Percentiles rank a stretch among this genome's conserved stretches.
Conservation (phyloP, 73 alveolate species). For the Paramecium biaurelia region DNA sequence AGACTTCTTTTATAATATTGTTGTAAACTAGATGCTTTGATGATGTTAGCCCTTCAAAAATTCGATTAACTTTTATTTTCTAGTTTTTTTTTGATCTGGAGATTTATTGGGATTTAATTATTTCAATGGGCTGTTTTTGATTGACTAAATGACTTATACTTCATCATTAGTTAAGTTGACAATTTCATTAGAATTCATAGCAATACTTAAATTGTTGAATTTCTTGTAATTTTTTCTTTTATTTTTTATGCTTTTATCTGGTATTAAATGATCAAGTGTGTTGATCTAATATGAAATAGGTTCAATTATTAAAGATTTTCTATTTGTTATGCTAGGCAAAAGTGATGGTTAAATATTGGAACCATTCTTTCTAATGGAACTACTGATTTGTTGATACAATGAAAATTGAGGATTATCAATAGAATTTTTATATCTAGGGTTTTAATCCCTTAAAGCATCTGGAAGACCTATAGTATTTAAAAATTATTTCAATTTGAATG, state of each 20-base stretch:
- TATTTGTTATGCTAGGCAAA: neutral
- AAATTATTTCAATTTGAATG: neutral
- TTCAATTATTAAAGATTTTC: neutral
- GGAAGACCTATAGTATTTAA: neutral
- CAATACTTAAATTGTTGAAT: neutral
- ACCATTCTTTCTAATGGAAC: neutral
- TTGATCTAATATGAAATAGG: neutral
- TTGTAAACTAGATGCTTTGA: neutral
- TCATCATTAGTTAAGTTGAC: neutral
- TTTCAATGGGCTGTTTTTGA: neutral
- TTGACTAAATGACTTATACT: neutral
- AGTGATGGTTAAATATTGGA: neutral
- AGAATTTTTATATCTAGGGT: neutral
- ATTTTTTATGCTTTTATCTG: neutral
- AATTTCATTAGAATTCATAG: neutral
- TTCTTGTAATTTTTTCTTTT: neutral
- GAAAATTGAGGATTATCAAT: neutral
- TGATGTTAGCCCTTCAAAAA: neutral
- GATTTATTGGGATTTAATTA: neutral
- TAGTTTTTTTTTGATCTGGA: neutral
- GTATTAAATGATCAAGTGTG: neutral
- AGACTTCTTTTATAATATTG: neutral
- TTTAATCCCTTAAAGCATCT: neutral
- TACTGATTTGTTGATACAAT: neutral
- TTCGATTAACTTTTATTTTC: conserved; percentile 2